Base-by-base conservation (phyloP, 768 basidiomycete genomes). In the Suillus cothurnatus region DNA sequence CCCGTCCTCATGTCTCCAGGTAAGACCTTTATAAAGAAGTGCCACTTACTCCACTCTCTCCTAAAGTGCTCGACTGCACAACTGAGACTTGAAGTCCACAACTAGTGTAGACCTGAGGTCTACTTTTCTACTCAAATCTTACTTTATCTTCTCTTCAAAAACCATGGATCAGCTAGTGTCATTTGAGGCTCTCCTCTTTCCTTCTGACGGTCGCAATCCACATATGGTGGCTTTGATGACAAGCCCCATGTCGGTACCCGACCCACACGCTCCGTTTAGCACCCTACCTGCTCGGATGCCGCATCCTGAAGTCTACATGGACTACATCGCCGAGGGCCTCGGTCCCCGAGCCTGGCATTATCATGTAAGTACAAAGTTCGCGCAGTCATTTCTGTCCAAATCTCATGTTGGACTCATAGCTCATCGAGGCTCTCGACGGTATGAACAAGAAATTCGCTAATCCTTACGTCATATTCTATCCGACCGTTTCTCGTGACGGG, bases 251-350 rank as follows among this genome's bases (percentile, higher is more conserved):
- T 74, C 81, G 61, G 70, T 80, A 64, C 78, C 80, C 21, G 76
- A 80, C 63, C 81, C 82, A 55, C 83, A 84, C 65, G 77, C 77
- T 17, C 76, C 81, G 14, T 82, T 83, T 62, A 81, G 80, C 52
- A 73, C 78, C 63, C 76, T 81, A 34, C 82, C 82, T 38, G 78
- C 86, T 55, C 87, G 88, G 61, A 84, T 91, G 81, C 92, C 92
- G 0, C 92, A 94, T 74, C 92, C 92, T 14, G 91, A 93, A 75
- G 85, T 91, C 49, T 86, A 90, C 72, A 94, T 94, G 92, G 91
- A 93, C 77, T 91, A 89, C 76, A 88, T 94, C 70, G 91, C 90
- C 71, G 90, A 93, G 77, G 84, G 85, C 61, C 81, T 86, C 65
- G 88, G 88, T 38, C 77, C 86, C 21, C 83, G 87, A 64, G 85